phyloP scores from a whole-genome alignment of 2,329 filamentous ascomycete species.

The Exophiala viscosa region DNA sequence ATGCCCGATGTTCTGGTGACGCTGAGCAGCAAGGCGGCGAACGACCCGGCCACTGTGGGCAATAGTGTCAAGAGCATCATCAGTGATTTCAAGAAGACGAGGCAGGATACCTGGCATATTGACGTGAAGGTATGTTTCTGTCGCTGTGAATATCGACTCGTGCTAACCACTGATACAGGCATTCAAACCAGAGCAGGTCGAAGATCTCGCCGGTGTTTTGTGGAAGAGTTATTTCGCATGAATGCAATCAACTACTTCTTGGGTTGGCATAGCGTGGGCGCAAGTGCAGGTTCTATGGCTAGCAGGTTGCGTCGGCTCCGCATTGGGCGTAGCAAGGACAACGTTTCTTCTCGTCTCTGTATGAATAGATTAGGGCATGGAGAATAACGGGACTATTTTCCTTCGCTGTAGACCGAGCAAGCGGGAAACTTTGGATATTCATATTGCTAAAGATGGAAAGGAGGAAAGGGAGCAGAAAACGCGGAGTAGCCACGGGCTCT shows the following conservation, averaged over 20 bases:
- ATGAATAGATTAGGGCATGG: not conserved
- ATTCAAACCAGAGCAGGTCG: slow-evolving; percentile 87
- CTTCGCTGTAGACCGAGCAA: not conserved
- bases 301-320: not conserved
- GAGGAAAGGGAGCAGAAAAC: not conserved
- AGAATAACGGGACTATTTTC: not conserved
- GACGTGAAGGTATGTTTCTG: slow-evolving; percentile 79
- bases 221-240: slow-evolving; percentile 99
- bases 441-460: not conserved
- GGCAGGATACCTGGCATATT: slow-evolving; percentile 97
- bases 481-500: not conserved
- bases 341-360: not conserved
- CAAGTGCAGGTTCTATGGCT: not conserved
- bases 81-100: slow-evolving; percentile 98
- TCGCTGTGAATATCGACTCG: slow-evolving; percentile 11
- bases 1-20: slow-evolving; percentile 88
- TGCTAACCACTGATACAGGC: slow-evolving; percentile 50
- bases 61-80: slow-evolving; percentile 93
- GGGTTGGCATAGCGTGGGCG: slow-evolving; percentile 17
- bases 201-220: slow-evolving; percentile 90
- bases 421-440: not conserved
- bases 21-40: slow-evolving; percentile 78
- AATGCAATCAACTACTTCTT: not conserved
- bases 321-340: not conserved
- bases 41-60: slow-evolving; percentile 85